A percentile compares a stretch with the other conserved stretches of the same genome.
These are phyloP conservation scores for Lachnellula arida DNA, from an alignment of 2,329 filamentous ascomycete species.

Conservation along the genomic window DNA sequence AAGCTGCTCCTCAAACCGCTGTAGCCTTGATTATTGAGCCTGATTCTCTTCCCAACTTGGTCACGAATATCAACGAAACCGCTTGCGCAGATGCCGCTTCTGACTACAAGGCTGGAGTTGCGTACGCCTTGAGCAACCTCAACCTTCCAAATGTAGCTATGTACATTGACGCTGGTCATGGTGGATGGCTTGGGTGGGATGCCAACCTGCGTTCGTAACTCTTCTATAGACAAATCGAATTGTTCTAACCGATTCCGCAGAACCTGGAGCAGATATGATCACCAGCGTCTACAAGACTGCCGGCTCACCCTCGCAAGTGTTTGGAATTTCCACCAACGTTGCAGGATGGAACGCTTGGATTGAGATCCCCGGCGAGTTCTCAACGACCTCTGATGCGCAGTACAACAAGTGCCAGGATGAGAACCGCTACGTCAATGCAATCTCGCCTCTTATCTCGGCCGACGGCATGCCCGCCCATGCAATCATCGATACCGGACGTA, in stretches of 20 bases:
- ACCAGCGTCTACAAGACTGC: slow-evolving; percentile 46
- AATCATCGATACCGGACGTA: slow-evolving; percentile 50
- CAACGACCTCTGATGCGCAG: slow-evolving; percentile 39
- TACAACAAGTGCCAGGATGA: slow-evolving; percentile 44
- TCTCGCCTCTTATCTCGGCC: slow-evolving; percentile 33
- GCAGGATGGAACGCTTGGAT: slow-evolving; percentile 49
- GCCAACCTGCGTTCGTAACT: slow-evolving; percentile 41
- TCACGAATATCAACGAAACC: slow-evolving; percentile 48
- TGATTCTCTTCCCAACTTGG: slow-evolving; percentile 54
- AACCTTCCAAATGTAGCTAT: slow-evolving; percentile 53
- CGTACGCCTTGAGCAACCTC: slow-evolving; percentile 47
- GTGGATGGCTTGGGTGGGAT: slow-evolving; percentile 55
- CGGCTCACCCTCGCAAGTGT: slow-evolving; percentile 44
- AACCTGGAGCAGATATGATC: slow-evolving; percentile 43
- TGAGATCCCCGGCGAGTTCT: slow-evolving; percentile 25
- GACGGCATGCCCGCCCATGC: slow-evolving; percentile 36
- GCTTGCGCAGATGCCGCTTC: slow-evolving; percentile 46
- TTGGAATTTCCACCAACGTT: slow-evolving; percentile 55
- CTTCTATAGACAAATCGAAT: not conserved
- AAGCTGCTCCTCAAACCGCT: slow-evolving; percentile 8
- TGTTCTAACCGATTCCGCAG: slow-evolving; percentile 8
- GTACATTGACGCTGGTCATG: slow-evolving; percentile 55
- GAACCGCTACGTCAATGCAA: slow-evolving; percentile 37
- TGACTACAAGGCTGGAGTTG: slow-evolving; percentile 46
- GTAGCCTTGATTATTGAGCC: slow-evolving; percentile 39